phyloP scores from a whole-genome alignment of 805 yeast species.

The Spathaspora passalidarum region DNA sequence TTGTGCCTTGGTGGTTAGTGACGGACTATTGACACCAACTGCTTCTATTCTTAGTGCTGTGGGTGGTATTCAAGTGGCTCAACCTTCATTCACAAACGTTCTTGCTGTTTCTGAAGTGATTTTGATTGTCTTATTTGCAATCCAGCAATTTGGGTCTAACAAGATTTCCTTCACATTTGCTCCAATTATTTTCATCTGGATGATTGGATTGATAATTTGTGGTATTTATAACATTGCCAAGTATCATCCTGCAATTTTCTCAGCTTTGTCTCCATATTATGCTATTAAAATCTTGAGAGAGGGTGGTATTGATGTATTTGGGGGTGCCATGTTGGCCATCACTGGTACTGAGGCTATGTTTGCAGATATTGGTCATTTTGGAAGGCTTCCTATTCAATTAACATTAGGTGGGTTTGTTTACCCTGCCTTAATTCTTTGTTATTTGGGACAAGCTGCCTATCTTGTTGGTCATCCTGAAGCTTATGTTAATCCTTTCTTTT shows the following conservation, averaged over 20 bases:
- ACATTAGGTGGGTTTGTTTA: slow-evolving; percentile 47
- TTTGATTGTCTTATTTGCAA: slow-evolving; percentile 41
- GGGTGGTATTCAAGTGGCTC: slow-evolving; percentile 53
- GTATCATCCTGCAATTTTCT: slow-evolving; percentile 43
- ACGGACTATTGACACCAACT: slow-evolving; percentile 62
- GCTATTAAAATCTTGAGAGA: slow-evolving; percentile 44
- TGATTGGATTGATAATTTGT: slow-evolving; percentile 39
- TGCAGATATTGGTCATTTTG: slow-evolving; percentile 60
- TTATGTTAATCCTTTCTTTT: slow-evolving; percentile 43
- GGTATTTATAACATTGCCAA: slow-evolving; percentile 46
- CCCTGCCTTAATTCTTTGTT: slow-evolving; percentile 49
- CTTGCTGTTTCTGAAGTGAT: slow-evolving; percentile 51
- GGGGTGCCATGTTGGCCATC: slow-evolving; percentile 51
- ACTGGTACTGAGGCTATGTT: slow-evolving; percentile 67
- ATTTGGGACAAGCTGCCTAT: slow-evolving; percentile 59
- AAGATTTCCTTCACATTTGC: slow-evolving; percentile 49
- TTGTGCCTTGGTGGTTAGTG: slow-evolving; percentile 55
- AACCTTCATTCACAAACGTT: slow-evolving; percentile 42
- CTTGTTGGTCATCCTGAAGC: slow-evolving; percentile 38
- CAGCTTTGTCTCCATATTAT: slow-evolving; percentile 48
- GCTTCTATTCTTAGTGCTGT: slow-evolving; percentile 59
- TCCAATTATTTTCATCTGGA: slow-evolving; percentile 54
- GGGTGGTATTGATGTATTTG: slow-evolving; percentile 42
- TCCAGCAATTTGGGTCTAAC: slow-evolving; percentile 51
- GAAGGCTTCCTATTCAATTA: slow-evolving; percentile 46